Evolutionary conservation across 306 rosid species (phyloP), one percentile per base, ranked within the genome.

Genomic region (Vigna reflexopilosa): DNA sequence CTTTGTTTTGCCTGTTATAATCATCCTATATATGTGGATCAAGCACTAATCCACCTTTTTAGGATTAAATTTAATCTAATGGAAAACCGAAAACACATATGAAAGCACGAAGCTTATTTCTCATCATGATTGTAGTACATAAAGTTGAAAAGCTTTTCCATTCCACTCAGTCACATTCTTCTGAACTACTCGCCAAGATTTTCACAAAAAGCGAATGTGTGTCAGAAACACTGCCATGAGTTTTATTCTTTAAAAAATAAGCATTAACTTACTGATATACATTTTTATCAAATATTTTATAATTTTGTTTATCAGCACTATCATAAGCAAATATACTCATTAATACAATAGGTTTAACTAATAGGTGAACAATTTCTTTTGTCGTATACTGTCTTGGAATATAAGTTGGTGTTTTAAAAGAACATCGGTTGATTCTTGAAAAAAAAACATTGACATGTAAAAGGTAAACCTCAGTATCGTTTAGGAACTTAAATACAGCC

Each of bases 11-110:
- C 71, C 16, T 63, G 79, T 77, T 63, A 77, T 57, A 44, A 62
- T 82, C 75, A 54, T 47, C 65, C 58, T 71, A 22, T 77, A 22
- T 77, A 26, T 52, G 59, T 81, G 82, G 75, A 20, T 77, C 11
- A 11, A 54, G 65, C 82, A 82, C 85, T 62, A 13, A 76, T 76
- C 51, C 12, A 45, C 55, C 77, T 67, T 77, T 67, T 11, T 10
- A 9, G 34, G 28, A 55, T 67, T 67, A 77, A 77, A 78, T 45
- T 70, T 78, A 34, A 40, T 62, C 32, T 71, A 51, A 71, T 12
- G 54, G 47, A 19, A 52, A 34, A 34, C 9, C 13, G 7, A 55
- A 9, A 71, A 71, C 76, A 71, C 76, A 32, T 71, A 2, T 10
- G 75, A 70, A 70, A 30, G 34, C 75, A 2, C 10, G 61, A 30